phyloP scores from a whole-genome alignment of 371 early-diverging fungal genomes.

The Astathelohania contejeani region DNA sequence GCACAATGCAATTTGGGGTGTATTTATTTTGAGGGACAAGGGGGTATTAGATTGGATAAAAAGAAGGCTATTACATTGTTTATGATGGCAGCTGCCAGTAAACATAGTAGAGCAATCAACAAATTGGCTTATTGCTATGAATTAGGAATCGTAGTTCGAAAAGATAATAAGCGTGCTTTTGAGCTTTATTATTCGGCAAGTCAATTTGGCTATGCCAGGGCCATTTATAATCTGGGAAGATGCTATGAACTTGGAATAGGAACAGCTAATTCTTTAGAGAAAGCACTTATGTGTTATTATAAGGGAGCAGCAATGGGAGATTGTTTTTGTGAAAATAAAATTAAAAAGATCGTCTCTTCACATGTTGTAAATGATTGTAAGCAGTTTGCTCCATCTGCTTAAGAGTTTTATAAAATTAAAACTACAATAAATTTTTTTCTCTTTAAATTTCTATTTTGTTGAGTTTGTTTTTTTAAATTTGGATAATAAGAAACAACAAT shows the following conservation, averaged over 20 bases:
- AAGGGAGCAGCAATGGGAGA: conserved; percentile 22
- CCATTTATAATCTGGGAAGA: conserved; percentile 20
- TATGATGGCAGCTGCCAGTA: conserved; percentile 12
- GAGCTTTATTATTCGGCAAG: conserved; percentile 15
- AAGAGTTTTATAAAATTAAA: too few relatives aligned
- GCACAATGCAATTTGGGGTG: conserved; percentile 54
- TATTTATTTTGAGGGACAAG: conserved; percentile 49
- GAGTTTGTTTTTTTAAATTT: too few relatives aligned
- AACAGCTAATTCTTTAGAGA: conserved; percentile 6
- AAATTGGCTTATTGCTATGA: conserved; percentile 45
- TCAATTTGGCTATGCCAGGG: conserved; percentile 11
- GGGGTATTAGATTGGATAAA: conserved; percentile 59
- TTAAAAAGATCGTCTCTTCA: conserved; percentile 4
- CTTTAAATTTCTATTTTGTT: too few relatives aligned
- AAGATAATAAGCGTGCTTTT: conserved; percentile 18
- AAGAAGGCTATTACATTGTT: conserved; percentile 51
- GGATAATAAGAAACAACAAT: too few relatives aligned
- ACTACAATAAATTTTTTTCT: too few relatives aligned
- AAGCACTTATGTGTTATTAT: conserved; percentile 20
- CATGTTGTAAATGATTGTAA: too few relatives aligned
- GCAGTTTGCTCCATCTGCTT: too few relatives aligned
- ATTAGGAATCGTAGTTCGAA: conserved; percentile 26
- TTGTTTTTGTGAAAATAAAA: conserved; percentile 3
- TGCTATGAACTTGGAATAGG: conserved; percentile 26
- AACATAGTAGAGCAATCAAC: conserved; percentile 27